These are phyloP conservation scores for Flaveria ramosissima DNA, from an alignment of 129 eudicot genomes.

Conservation along the genomic window DNA sequence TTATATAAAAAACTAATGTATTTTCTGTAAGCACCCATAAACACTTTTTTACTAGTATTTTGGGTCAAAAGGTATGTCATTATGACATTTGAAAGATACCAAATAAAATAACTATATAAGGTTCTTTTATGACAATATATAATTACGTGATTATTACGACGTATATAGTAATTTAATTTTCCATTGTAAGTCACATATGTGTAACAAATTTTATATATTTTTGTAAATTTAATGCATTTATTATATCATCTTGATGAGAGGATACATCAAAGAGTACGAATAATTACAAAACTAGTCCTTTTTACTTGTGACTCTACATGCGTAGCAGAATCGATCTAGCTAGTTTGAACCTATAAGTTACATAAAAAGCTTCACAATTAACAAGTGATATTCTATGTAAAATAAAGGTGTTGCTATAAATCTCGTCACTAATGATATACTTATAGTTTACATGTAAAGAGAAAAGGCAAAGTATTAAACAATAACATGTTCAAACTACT, in stretches of 20 bases:
- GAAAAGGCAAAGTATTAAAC: not conserved
- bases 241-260: not conserved
- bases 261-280: not conserved
- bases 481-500: constrained; percentile 8
- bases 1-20: constrained; percentile 3
- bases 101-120: not conserved
- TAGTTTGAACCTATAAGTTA: not conserved
- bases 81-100: constrained; percentile 2
- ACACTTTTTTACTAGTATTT: constrained; percentile 5
- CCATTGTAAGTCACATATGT: not conserved
- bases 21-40: not conserved
- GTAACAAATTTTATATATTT: not conserved
- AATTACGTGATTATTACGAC: not conserved
- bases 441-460: not conserved
- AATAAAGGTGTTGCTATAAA: not conserved
- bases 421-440: not conserved
- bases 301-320: not conserved
- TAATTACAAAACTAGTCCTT: not conserved
- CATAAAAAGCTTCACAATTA: not conserved
- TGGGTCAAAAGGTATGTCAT: constrained; percentile 19
- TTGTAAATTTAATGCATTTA: not conserved
- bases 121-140: constrained; percentile 3
- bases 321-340: not conserved
- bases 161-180: not conserved
- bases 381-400: not conserved